Base-by-base conservation (phyloP, 805 yeast species). In the Maudiozyma pseudohumilis region DNA sequence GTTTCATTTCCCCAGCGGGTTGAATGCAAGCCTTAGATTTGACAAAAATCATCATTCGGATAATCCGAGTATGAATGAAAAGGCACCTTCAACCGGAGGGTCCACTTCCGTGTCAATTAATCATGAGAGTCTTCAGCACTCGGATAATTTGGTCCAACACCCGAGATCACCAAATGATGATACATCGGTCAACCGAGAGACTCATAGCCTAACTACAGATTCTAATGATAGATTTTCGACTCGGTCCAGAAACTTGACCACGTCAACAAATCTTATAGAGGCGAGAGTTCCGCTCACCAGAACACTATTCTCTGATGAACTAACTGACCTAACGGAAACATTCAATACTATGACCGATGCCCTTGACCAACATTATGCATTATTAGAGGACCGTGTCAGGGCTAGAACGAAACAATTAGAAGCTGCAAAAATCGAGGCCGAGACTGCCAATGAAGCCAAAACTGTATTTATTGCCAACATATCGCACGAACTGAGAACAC, bases 371-470 rank as follows among this genome's bases (percentile, higher is more conserved):
- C 96, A 89, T 56, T 89, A 89, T 51, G 66, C 80, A 5, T 80
- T 80, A 50, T 59, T 89, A 37, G 97, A 92, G 60, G 95, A 85
- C 46, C 72, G 96, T 44, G 97, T 89, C 13, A 69, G 75, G 36
- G 78, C 79, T 26, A 71, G 97, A 53, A 89, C 97, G 0, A 77
- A 74, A 50, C 95, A 89, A 57, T 68, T 89, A 32, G 96, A 88
- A 57, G 80, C 79, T 1, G 92, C 95, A 8, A 83, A 85, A 49
- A 72, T 81, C 22, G 83, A 80, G 54, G 96, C 96, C 0, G 96
- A 89, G 61, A 76, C 81, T 21, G 98, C 98, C 1, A 89, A 89
- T 58, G 96, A 92, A 49, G 95, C 97, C 3, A 92, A 92, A 54
- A 88, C 97, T 6, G 87, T 85, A 6, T 86, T 86, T 55, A 80